Base-by-base conservation (phyloP, 495 filamentous ascomycete genomes). In the Bombardia bombarda region DNA sequence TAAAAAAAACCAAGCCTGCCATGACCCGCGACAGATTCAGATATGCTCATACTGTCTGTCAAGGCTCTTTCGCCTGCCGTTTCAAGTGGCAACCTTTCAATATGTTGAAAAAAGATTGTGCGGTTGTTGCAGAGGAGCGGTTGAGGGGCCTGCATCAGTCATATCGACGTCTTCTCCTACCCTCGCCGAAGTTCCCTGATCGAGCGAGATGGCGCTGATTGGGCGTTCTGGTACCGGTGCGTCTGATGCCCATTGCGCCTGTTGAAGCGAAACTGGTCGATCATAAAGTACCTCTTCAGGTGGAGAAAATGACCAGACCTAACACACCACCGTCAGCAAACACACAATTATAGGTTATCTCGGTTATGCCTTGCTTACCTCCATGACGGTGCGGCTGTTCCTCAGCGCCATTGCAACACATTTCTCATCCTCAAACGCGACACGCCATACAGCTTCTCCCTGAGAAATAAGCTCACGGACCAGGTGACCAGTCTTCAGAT, bases 371-470 rank as follows among this genome's bases (percentile, higher is more conserved):
- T 38, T 34, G 55, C 70, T 72, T 61, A 95, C 92, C 83, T 98
- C 92, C 92, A 98, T 98, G 42, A 96, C 83, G 1, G 93, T 97
- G 42, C 86, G 76, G 35, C 77, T 78, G 20, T 75, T 77, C 44
- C 92, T 75, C 51, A 82, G 82, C 3, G 92, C 90, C 78, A 98
- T 89, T 28, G 96, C 89, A 14, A 98, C 89, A 40, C 88, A 90
- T 57, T 95, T 96, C 64, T 98, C 93, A 38, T 94, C 90, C 59
- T 98, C 92, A 60, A 98, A 97, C 1, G 92, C 93, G 21, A 97
- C 92, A 38, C 93, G 75, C 92, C 92, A 98, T 3, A 98, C 92
- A 7, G 88, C 88, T 52, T 98, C 89, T 1, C 90, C 87, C 9
- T 89, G 89, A 13, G 81, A 74, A 7, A 87, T 87, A 9, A 98